A percentile compares a stretch with the other conserved stretches of the same genome.
These are phyloP conservation scores for Globisporangium takayamanum DNA, from an alignment of 352 stramenopile genomes.

Conservation along the genomic window DNA sequence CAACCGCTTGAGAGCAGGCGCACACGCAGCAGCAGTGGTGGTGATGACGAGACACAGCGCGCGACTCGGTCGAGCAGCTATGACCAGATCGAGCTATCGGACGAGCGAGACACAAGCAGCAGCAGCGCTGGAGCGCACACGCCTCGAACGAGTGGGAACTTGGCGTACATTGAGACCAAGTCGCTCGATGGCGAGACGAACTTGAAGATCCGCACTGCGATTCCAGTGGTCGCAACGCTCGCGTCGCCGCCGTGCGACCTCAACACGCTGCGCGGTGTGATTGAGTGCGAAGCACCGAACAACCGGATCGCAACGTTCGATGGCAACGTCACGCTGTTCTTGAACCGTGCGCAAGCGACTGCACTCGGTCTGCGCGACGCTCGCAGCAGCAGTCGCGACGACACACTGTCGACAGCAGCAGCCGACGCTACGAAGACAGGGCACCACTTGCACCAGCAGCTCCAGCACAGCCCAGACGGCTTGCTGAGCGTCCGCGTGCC, in stretches of 20 bases:
- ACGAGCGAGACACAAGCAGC: constrained; percentile 4
- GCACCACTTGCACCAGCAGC: constrained; percentile 17
- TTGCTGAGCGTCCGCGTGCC: constrained; percentile 36
- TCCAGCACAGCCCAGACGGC: constrained; percentile 26
- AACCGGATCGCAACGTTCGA: constrained; percentile 83
- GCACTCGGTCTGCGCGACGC: constrained; percentile 22
- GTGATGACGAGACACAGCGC: not conserved
- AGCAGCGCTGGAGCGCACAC: constrained; percentile 3
- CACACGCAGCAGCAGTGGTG: constrained; percentile 1
- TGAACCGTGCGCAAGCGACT: constrained; percentile 29
- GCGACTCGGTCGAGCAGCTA: not conserved
- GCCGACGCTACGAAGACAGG: not conserved
- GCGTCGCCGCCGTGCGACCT: constrained; percentile 25
- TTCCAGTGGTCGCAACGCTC: constrained; percentile 39
- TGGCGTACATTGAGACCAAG: constrained; percentile 85
- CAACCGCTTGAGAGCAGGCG: not conserved
- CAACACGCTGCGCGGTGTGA: constrained; percentile 37
- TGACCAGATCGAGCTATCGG: constrained; percentile 10
- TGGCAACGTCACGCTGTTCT: constrained; percentile 47
- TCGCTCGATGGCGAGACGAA: constrained; percentile 83
- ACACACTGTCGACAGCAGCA: not conserved
- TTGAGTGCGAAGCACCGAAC: constrained; percentile 80
- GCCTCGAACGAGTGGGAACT: constrained; percentile 18
- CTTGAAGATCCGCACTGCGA: constrained; percentile 74
- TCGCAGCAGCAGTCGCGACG: not conserved